Percentiles rank a stretch among this genome's conserved stretches.
Evolutionary conservation across 1,284 basidiomycete genomes (phyloP).

Genomic region (Sporisorium graminicola): DNA sequence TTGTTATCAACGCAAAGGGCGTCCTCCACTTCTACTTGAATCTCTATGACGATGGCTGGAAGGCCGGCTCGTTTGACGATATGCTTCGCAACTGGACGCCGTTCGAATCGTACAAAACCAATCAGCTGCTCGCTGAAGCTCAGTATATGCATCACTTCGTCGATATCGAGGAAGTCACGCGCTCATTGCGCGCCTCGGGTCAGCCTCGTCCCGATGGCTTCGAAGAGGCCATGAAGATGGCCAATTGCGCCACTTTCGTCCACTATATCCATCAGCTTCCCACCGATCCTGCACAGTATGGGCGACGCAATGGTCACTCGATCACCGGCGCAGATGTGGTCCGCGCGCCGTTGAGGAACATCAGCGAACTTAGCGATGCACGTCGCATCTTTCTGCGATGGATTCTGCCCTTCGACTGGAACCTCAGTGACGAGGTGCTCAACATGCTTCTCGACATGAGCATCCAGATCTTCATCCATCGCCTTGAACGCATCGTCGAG

Average conservation of each 20-base stretch:
- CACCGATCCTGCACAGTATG: conserved; percentile 21
- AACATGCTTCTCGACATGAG: conserved; percentile 57
- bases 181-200: conserved; percentile 26
- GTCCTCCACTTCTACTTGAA: conserved; percentile 54
- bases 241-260: conserved; percentile 61
- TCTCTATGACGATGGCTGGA: conserved; percentile 40
- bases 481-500: conserved; percentile 38
- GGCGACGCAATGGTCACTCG: conserved; percentile 18
- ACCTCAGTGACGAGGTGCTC: conserved; percentile 49
- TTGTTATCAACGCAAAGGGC: conserved; percentile 48
- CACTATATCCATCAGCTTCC: conserved; percentile 59
- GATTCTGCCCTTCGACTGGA: conserved; percentile 48
- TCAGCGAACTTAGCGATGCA: conserved; percentile 57
- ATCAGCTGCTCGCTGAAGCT: conserved; percentile 52
- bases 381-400: conserved; percentile 51
- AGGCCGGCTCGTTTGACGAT: conserved; percentile 40
- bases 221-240: conserved; percentile 54
- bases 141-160: conserved; percentile 59
- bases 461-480: conserved; percentile 57
- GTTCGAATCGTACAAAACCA: conserved; percentile 56
- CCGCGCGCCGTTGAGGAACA: conserved; percentile 37
- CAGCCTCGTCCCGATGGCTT: conserved; percentile 35
- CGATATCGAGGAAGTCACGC: conserved; percentile 44
- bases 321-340: conserved; percentile 34
- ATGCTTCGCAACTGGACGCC: conserved; percentile 55